A percentile compares a stretch with the other conserved stretches of the same genome.
These are phyloP conservation scores for Adenanthera pavonina DNA, from an alignment of 306 rosid species.

Conservation along the genomic window DNA sequence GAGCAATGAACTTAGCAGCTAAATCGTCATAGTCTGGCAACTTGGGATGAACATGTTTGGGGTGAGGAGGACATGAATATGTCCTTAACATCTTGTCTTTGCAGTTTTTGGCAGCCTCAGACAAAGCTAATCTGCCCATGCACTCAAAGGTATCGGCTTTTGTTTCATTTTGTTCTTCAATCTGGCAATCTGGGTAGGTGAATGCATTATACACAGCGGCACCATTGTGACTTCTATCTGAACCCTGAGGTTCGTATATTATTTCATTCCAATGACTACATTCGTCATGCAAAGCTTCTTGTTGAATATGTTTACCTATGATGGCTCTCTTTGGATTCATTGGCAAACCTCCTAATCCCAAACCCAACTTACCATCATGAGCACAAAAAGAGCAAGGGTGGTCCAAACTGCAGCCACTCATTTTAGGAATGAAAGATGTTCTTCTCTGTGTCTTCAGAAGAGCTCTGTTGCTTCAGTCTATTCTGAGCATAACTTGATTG, in stretches of 20 bases:
- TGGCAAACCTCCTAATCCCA: conserved; percentile 33
- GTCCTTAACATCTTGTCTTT: conserved; percentile 58
- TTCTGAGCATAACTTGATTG: conserved; percentile 2
- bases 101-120: conserved; percentile 14
- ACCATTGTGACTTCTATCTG: conserved; percentile 40
- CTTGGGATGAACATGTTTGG: conserved; percentile 80
- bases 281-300: conserved; percentile 1
- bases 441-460: conserved; percentile 13
- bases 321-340: background rate
- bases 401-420: conserved; percentile 47
- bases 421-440: background rate
- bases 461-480: conserved; percentile 29
- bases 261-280: conserved; percentile 32
- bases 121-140: conserved; percentile 5
- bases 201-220: conserved; percentile 42
- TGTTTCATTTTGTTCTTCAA: conserved; percentile 30
- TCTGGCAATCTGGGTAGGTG: conserved; percentile 41
- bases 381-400: conserved; percentile 47
- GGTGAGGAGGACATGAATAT: conserved; percentile 62
- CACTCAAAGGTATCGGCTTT: conserved; percentile 29
- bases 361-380: conserved; percentile 26
- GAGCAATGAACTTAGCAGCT: conserved; percentile 66
- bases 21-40: conserved; percentile 79
- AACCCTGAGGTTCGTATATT: conserved; percentile 30
- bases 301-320: conserved; percentile 32